Evolutionary conservation across 495 filamentous ascomycete genomes (phyloP).

Genomic region (Penicillium egyptiacum): DNA sequence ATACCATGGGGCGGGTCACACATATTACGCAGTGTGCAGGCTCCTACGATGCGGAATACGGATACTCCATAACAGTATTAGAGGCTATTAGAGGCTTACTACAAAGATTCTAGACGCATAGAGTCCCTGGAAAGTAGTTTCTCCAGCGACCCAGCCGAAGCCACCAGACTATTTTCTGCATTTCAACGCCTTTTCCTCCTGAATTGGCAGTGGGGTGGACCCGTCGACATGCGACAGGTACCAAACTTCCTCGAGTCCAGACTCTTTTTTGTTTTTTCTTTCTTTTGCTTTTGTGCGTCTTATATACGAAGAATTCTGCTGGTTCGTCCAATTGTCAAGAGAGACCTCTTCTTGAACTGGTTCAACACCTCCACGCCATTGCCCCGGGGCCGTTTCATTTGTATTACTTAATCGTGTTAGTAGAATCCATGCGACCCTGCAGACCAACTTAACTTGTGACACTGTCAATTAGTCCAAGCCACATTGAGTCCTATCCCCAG

Average conservation of each 20-base stretch:
- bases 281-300: not conserved
- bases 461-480: not conserved
- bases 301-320: not conserved
- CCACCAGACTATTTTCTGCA: slow-evolving; percentile 1
- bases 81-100: slow-evolving; percentile 1
- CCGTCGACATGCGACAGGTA: slow-evolving; percentile 13
- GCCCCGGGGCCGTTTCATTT: not conserved
- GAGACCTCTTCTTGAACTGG: not conserved
- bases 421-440: not conserved
- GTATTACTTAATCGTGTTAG: not conserved
- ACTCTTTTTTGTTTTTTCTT: not conserved
- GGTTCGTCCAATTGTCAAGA: not conserved
- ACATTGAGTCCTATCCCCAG: not conserved
- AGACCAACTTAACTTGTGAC: slow-evolving; percentile 1
- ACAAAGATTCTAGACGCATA: slow-evolving; percentile 1
- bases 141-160: slow-evolving; percentile 6
- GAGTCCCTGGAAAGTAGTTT: not conserved
- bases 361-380: not conserved
- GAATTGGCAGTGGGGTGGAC: slow-evolving; percentile 6
- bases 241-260: slow-evolving; percentile 9
- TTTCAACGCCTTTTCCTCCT: slow-evolving; percentile 4
- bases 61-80: not conserved
- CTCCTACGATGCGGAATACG: not conserved
- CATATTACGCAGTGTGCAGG: not conserved
- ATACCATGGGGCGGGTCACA: slow-evolving; percentile 15